Evolutionary conservation across 169 alveolate genomes (phyloP).

Genomic region (Plasmodium blacklocki): DNA sequence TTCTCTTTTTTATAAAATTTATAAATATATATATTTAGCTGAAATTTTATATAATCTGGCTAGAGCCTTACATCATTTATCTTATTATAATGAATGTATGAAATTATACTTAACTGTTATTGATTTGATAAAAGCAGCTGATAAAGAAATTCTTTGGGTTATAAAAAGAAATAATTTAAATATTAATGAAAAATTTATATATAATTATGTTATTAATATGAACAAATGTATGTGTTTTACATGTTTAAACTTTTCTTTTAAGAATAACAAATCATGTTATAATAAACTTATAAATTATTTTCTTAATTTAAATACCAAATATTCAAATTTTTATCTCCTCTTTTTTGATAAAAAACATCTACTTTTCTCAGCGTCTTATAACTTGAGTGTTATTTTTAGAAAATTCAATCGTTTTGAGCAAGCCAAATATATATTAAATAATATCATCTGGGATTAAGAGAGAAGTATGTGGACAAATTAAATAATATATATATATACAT

Average conservation of each 20-base stretch:
- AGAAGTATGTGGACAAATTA: not conserved
- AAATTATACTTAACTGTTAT: slow-evolving; percentile 58
- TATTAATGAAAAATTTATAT: slow-evolving; percentile 37
- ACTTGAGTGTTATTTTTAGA: slow-evolving; percentile 49
- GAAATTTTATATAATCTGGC: slow-evolving; percentile 66
- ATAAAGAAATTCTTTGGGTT: slow-evolving; percentile 38
- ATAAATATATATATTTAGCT: slow-evolving; percentile 64
- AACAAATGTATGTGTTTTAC: slow-evolving; percentile 71
- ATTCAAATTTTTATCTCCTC: slow-evolving; percentile 57
- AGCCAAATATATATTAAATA: slow-evolving; percentile 24
- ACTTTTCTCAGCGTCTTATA: slow-evolving; percentile 68
- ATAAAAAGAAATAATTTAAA: slow-evolving; percentile 22
- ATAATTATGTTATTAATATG: slow-evolving; percentile 61
- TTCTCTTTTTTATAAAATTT: slow-evolving; percentile 53
- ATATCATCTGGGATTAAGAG: slow-evolving; percentile 61
- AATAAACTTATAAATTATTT: slow-evolving; percentile 29
- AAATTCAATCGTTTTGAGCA: slow-evolving; percentile 58
- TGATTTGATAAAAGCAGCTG: slow-evolving; percentile 30
- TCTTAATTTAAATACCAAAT: slow-evolving; percentile 38
- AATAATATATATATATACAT: not conserved
- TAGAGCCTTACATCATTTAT: slow-evolving; percentile 60
- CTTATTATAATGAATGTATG: slow-evolving; percentile 56
- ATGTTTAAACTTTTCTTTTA: slow-evolving; percentile 24
- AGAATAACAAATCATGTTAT: not conserved
- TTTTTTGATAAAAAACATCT: slow-evolving; percentile 65